Conservation (phyloP, 208 protist genomes). For the Vickermania spadyakhi region DNA sequence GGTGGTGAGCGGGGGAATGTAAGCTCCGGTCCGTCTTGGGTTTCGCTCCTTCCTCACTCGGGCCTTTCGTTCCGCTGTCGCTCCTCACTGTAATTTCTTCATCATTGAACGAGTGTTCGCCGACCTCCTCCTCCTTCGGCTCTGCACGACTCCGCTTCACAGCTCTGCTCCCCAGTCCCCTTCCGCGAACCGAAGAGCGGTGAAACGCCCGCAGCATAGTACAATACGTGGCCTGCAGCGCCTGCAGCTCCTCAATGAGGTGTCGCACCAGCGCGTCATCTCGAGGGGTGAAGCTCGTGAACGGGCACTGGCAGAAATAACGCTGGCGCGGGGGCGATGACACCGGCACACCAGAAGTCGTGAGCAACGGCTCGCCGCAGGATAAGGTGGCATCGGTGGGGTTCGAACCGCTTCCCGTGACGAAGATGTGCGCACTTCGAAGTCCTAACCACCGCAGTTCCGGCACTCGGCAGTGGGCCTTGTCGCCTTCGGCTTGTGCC, state of each 20-base stretch:
- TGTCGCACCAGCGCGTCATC: constrained; percentile 37
- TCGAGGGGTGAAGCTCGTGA: constrained; percentile 34
- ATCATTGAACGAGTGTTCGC: too few relatives aligned
- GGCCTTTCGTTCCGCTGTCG: too few relatives aligned
- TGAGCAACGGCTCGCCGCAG: not conserved
- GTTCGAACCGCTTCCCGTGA: not conserved
- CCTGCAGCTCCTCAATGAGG: constrained; percentile 9
- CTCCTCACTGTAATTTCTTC: too few relatives aligned
- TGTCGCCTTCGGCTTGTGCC: constrained; percentile 7
- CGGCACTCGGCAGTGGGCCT: constrained; percentile 12
- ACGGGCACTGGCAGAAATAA: constrained; percentile 13
- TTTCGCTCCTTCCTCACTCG: too few relatives aligned
- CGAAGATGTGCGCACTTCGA: constrained; percentile 6
- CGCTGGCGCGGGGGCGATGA: not conserved
- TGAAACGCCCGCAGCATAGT: too few relatives aligned
- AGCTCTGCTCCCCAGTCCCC: too few relatives aligned
- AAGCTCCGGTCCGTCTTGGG: too few relatives aligned
- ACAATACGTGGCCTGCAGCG: not conserved
- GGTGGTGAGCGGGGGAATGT: too few relatives aligned
- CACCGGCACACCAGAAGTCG: not conserved
- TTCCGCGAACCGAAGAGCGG: too few relatives aligned
- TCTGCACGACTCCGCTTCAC: too few relatives aligned
- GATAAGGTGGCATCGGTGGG: not conserved
- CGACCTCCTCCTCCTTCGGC: too few relatives aligned
- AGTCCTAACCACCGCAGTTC: constrained; percentile 43